These are phyloP conservation scores for Jasminum sambac DNA, from an alignment of 257 asterid species.

Conservation along the genomic window DNA sequence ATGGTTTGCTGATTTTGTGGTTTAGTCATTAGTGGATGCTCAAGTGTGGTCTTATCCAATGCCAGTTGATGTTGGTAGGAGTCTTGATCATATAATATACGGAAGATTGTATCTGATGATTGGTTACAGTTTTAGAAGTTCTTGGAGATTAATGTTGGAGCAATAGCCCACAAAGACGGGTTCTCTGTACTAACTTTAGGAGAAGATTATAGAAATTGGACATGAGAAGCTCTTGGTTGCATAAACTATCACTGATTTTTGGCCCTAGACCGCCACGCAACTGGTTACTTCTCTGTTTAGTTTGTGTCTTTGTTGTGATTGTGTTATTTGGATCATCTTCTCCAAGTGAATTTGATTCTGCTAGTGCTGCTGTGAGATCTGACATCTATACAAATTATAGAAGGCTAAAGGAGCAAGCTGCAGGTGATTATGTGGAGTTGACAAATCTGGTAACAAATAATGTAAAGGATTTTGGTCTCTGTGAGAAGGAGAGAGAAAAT, in stretches of 20 bases:
- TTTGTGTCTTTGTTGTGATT: slow-evolving; percentile 58
- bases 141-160: slow-evolving; percentile 45
- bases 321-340: slow-evolving; percentile 66
- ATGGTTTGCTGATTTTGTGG: slow-evolving; percentile 26
- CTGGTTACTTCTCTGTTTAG: slow-evolving; percentile 71
- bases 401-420: slow-evolving; percentile 71
- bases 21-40: slow-evolving; percentile 33
- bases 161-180: slow-evolving; percentile 34
- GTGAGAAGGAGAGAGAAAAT: slow-evolving; percentile 89
- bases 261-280: slow-evolving; percentile 79
- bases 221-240: slow-evolving; percentile 91
- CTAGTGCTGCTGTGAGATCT: slow-evolving; percentile 45
- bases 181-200: slow-evolving; percentile 16
- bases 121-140: slow-evolving; percentile 34
- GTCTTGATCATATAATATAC: slow-evolving; percentile 32
- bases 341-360: slow-evolving; percentile 52
- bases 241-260: slow-evolving; percentile 48
- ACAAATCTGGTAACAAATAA: slow-evolving; percentile 52
- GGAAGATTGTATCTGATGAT: slow-evolving; percentile 51
- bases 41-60: slow-evolving; percentile 31
- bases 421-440: slow-evolving; percentile 71
- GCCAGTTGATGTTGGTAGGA: slow-evolving; percentile 45
- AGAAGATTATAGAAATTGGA: slow-evolving; percentile 47
- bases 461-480: slow-evolving; percentile 58
- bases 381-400: slow-evolving; percentile 59